Percentiles rank a stretch among this genome's conserved stretches.
Evolutionary conservation across 768 basidiomycete genomes (phyloP).

Genomic region (Mycena olivaceomarginata): DNA sequence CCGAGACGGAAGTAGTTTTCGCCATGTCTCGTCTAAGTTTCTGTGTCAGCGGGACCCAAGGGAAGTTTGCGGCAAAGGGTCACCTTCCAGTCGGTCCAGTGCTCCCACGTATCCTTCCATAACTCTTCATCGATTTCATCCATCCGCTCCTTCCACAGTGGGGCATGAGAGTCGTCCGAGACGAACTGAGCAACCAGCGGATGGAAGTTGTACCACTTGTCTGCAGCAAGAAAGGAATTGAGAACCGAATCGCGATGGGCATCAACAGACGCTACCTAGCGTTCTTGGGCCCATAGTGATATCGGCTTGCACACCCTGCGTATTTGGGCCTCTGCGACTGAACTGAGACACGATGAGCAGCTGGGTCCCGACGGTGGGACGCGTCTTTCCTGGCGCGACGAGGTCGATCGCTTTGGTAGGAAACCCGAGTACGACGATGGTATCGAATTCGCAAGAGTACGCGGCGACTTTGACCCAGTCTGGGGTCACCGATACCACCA

Average conservation of each 20-base stretch:
- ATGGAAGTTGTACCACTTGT: conserved; percentile 45
- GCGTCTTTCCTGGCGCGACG: conserved; percentile 31
- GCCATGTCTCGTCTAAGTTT: conserved; percentile 30
- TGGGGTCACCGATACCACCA: conserved; percentile 39
- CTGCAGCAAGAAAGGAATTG: neutral
- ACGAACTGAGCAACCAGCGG: conserved; percentile 45
- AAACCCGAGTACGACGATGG: conserved; percentile 44
- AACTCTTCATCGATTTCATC: conserved; percentile 32
- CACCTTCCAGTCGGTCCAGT: conserved; percentile 40
- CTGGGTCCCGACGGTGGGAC: conserved; percentile 38
- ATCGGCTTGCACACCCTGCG: conserved; percentile 35
- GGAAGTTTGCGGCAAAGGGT: neutral
- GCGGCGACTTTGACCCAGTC: conserved; percentile 46
- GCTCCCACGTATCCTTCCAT: conserved; percentile 40
- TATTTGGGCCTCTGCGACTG: conserved; percentile 30
- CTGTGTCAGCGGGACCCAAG: neutral
- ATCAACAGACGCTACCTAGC: neutral
- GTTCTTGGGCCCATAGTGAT: conserved; percentile 38
- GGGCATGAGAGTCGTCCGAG: conserved; percentile 31
- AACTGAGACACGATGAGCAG: conserved; percentile 44
- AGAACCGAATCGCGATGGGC: neutral
- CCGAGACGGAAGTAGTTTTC: conserved; percentile 44
- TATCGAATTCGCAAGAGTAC: conserved; percentile 41
- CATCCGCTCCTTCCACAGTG: conserved; percentile 41
- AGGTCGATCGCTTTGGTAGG: conserved; percentile 40